phyloP scores from a whole-genome alignment of 495 filamentous ascomycete species.

The Pyrenopolyporus hunteri region DNA sequence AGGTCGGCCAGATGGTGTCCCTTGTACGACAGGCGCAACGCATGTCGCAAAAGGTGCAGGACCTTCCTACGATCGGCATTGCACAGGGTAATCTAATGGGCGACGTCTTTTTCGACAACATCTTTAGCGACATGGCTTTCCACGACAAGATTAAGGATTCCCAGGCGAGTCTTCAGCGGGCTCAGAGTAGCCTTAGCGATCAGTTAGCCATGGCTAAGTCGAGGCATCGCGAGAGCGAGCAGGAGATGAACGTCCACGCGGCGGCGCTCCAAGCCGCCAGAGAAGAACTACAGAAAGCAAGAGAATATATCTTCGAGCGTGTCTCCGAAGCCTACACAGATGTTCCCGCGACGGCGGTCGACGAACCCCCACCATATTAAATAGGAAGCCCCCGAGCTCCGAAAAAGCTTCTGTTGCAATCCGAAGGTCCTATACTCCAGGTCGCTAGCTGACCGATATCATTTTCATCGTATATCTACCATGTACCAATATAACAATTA shows the following conservation, averaged over 20 bases:
- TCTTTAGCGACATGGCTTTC: slow-evolving; percentile 54
- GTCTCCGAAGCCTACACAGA: slow-evolving; percentile 4
- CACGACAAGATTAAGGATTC: slow-evolving; percentile 54
- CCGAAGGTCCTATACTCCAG: not conserved
- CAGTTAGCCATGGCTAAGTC: slow-evolving; percentile 29
- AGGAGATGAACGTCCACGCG: slow-evolving; percentile 33
- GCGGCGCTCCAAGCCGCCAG: slow-evolving; percentile 42
- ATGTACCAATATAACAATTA: no score
- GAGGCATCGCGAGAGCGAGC: slow-evolving; percentile 29
- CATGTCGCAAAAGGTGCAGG: slow-evolving; percentile 40
- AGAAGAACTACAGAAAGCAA: slow-evolving; percentile 47
- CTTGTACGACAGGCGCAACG: slow-evolving; percentile 44
- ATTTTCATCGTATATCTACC: no score
- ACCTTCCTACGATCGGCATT: slow-evolving; percentile 44
- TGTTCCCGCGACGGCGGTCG: not conserved
- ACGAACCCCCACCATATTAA: slow-evolving; percentile 33
- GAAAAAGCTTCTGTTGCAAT: not conserved
- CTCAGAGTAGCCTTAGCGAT: slow-evolving; percentile 27
- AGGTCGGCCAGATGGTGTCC: slow-evolving; percentile 28
- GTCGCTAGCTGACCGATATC: no score
- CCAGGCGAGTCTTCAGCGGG: slow-evolving; percentile 37
- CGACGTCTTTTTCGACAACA: slow-evolving; percentile 56
- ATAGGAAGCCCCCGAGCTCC: not conserved
- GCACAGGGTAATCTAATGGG: slow-evolving; percentile 47
- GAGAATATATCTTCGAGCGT: slow-evolving; percentile 43